Base-by-base conservation (phyloP, 176 grass and related monocot species). In the Musa beccarii region DNA sequence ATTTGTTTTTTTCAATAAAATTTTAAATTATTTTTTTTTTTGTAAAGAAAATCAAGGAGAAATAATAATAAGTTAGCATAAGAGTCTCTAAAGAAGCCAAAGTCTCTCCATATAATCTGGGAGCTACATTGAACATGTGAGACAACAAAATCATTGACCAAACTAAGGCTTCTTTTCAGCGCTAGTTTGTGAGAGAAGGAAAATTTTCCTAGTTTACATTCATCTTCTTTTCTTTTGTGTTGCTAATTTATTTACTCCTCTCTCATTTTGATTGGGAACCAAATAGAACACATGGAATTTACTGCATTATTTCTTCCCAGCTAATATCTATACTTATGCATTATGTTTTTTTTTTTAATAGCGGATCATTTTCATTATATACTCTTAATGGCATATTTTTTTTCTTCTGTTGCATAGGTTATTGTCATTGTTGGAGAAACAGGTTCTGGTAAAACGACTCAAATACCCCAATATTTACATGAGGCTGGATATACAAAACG, bases 341-440 rank as follows among this genome's bases (percentile, higher is more conserved):
- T 83, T 77, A 43, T 66, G 5, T n/a, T 78, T 63, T 70, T 49
- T 70, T 49, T 72, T 66, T 4, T 10, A 66, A 29, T 83, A 34
- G 50, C 69, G 14, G 68, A 82, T 53, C 34, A 6, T 66, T 49
- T 68, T 13, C 68, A 67, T 55, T 1, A 57, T 26, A 59, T 15
- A 16, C 12, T 72, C n/a, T 71, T 10, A 6, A n/a, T 71, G 10
- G 51, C 12, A 75, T 49, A 22, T 22, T 22, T 22, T 22, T 43
- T 20, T 54, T 22, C 28, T 21, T 79, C 4, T 63, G 49, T 53
- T 76, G 76, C 71, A 29, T 74, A 97, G 93, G 94, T 97, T 59
- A 80, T 97, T 62, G 84, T 97, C 75, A 93, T 97, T 78, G 94
- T 97, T 71, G 94, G 94, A 85, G 94, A 97, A 81, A 97, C 94